These are phyloP conservation scores for Tricholoma matsutake DNA, from an alignment of 768 basidiomycete genomes.

Conservation along the genomic window DNA sequence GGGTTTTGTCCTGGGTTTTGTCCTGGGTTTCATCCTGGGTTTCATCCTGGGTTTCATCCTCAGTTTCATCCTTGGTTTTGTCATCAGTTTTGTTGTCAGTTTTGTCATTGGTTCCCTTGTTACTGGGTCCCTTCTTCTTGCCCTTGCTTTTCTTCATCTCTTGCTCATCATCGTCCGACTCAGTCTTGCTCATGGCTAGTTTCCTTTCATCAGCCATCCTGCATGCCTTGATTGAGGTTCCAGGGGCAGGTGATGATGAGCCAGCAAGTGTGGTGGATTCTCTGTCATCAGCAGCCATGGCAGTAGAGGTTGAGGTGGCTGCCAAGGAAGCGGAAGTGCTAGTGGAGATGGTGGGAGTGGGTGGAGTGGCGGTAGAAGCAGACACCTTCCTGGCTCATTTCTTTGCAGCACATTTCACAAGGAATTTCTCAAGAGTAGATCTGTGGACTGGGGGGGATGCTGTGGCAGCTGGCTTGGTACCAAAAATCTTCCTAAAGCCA, in stretches of 20 bases:
- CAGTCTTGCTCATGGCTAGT: not conserved
- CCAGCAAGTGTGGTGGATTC: not conserved
- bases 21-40: too few relatives aligned
- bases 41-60: not conserved
- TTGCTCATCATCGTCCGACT: not conserved
- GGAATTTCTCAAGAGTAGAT: not conserved
- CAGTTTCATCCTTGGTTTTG: not conserved
- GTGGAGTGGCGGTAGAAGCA: not conserved
- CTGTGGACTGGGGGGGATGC: not conserved
- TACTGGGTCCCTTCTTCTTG: not conserved
- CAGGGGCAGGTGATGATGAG: not conserved
- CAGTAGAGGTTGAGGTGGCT: not conserved
- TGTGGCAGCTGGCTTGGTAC: not conserved
- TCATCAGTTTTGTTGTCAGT: not conserved
- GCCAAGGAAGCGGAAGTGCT: not conserved
- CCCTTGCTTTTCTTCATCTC: not conserved
- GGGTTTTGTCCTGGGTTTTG: too few relatives aligned
- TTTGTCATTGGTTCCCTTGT: too few relatives aligned
- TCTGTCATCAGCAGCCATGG: not conserved
- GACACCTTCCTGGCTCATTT: not conserved
- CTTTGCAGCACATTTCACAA: not conserved
- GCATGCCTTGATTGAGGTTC: not conserved
- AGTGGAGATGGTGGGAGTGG: not conserved
- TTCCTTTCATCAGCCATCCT: not conserved
- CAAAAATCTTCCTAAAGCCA: not conserved